Conservation (phyloP, 1,139 yeast genomes). For the Wickerhamomyces sp. region DNA sequence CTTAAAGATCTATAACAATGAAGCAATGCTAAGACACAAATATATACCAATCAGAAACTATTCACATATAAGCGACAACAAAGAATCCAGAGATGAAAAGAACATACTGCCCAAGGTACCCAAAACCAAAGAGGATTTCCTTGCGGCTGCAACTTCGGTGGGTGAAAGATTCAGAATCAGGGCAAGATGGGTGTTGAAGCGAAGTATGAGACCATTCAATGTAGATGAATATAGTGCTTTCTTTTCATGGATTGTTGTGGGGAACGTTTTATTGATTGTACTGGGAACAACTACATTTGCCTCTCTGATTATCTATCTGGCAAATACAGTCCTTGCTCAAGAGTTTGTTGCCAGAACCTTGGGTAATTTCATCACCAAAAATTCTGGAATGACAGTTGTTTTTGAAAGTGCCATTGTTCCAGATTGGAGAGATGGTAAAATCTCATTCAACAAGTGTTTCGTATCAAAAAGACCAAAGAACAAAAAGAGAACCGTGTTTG, state of each 20-base stretch:
- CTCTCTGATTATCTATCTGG: conserved; percentile 68
- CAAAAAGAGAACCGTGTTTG: conserved; percentile 35
- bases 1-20: neutral
- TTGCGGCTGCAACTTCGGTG: conserved; percentile 11
- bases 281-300: conserved; percentile 89
- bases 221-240: conserved; percentile 87
- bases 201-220: conserved; percentile 67
- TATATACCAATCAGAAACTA: neutral
- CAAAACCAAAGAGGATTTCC: conserved; percentile 16
- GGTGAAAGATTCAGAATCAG: conserved; percentile 46
- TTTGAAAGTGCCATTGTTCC: conserved; percentile 95
- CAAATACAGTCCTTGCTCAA: conserved; percentile 86
- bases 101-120: neutral
- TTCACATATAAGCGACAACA: neutral
- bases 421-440: conserved; percentile 86
- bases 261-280: conserved; percentile 72
- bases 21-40: neutral
- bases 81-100: neutral
- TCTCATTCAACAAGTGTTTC: conserved; percentile 78
- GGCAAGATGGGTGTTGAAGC: conserved; percentile 64
- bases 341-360: conserved; percentile 78
- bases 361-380: conserved; percentile 80
- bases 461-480: conserved; percentile 77
- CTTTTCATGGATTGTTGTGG: conserved; percentile 85
- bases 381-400: conserved; percentile 80